These are phyloP conservation scores for Xanthoconium purpureum DNA, from an alignment of 768 basidiomycete species.

Conservation along the genomic window DNA sequence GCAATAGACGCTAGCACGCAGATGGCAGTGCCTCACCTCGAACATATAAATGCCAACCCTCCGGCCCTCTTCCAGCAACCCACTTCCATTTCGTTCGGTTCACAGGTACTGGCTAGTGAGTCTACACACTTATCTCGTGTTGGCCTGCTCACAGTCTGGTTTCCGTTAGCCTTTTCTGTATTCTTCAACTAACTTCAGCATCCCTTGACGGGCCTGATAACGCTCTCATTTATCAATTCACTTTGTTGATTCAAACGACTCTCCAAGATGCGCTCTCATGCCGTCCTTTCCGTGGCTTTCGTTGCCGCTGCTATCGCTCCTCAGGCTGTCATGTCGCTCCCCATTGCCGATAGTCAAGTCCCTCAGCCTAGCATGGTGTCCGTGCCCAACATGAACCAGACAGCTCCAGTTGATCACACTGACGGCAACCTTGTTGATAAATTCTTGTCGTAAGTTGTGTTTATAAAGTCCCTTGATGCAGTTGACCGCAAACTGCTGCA, in stretches of 20 bases:
- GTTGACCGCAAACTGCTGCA: neutral
- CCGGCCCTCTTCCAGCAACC: slow-evolving; percentile 3
- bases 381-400: neutral
- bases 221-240: slow-evolving; percentile 5
- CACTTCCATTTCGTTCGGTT: slow-evolving; percentile 15
- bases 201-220: slow-evolving; percentile 12
- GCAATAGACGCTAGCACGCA: too few relatives aligned
- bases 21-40: neutral
- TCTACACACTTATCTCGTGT: neutral
- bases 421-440: neutral
- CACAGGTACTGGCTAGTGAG: slow-evolving; percentile 24
- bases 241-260: neutral
- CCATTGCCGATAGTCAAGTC: neutral
- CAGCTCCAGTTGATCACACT: neutral
- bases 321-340: slow-evolving; percentile 4
- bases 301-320: neutral
- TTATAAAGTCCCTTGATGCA: neutral
- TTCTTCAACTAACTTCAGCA: slow-evolving; percentile 10
- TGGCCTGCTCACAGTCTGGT: neutral
- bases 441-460: neutral
- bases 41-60: neutral
- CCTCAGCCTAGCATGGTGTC: neutral
- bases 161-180: slow-evolving; percentile 11
- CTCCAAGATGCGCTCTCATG: slow-evolving; percentile 10
- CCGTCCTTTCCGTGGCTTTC: slow-evolving; percentile 6